Percentiles rank a stretch among this genome's conserved stretches.
phyloP scores from a whole-genome alignment of 805 yeast genomes.

The Schwanniomyces yamadae region DNA sequence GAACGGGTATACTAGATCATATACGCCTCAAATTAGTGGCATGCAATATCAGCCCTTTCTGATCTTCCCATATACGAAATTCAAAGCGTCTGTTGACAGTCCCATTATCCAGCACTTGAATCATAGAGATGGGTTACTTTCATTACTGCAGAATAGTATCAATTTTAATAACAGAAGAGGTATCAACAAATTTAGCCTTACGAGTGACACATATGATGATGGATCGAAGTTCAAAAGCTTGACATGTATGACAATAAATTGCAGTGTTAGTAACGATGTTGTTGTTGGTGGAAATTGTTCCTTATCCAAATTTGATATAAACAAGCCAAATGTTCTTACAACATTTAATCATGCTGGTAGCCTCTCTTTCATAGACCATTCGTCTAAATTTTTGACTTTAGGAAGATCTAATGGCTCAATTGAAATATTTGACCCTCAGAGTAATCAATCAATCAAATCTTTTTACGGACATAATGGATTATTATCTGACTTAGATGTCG shows the following conservation, averaged over 20 bases:
- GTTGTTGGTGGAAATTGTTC: constrained; percentile 23
- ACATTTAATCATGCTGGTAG: constrained; percentile 42
- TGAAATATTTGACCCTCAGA: constrained; percentile 61
- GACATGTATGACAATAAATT: constrained; percentile 33
- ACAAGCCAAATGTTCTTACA: constrained; percentile 23
- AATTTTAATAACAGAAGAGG: constrained; percentile 38
- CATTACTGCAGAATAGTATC: constrained; percentile 30
- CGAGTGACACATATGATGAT: constrained; percentile 12
- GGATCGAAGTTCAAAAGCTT: constrained; percentile 19
- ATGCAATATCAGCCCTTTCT: constrained; percentile 18
- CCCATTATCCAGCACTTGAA: constrained; percentile 29
- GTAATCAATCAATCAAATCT: constrained; percentile 46
- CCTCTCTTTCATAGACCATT: constrained; percentile 45
- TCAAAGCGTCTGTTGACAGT: constrained; percentile 23
- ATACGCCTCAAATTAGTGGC: constrained; percentile 20
- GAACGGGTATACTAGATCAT: constrained; percentile 46
- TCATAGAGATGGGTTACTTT: constrained; percentile 33
- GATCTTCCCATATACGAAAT: constrained; percentile 38
- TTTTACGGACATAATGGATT: constrained; percentile 62
- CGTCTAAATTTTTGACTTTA: constrained; percentile 51
- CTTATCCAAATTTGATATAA: constrained; percentile 34
- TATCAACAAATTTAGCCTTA: constrained; percentile 18
- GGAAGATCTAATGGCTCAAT: constrained; percentile 61
- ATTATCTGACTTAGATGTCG: constrained; percentile 62
- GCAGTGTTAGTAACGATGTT: constrained; percentile 29